Evolutionary conservation across 768 basidiomycete species (phyloP).

Genomic region (Rhizopogon vinicolor): DNA sequence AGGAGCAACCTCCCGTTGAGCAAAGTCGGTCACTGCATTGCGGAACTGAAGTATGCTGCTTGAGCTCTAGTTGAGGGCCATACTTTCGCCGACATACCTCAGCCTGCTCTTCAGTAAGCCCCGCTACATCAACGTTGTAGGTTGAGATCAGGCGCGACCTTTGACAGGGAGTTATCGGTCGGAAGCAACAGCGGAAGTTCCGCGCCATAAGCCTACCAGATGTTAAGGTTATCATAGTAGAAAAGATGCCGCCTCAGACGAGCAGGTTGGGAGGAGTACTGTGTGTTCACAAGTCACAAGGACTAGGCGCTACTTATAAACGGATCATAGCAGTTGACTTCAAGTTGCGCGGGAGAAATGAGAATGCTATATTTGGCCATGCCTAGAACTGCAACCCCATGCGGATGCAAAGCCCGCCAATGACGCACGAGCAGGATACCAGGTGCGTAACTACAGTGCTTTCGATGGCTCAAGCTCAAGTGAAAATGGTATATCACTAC

Average conservation of each 20-base stretch:
- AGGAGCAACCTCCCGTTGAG: conserved; percentile 80
- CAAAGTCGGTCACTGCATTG: conserved; percentile 73
- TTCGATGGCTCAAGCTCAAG: too few species aligned
- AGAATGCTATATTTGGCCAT: too few species aligned
- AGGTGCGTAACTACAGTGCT: too few species aligned
- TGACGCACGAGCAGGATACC: too few species aligned
- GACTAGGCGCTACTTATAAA: too few species aligned
- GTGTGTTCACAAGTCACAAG: too few species aligned
- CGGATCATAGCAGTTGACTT: neutral
- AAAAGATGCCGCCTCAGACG: neutral
- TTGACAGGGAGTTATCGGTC: neutral
- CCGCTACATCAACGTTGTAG: conserved; percentile 71
- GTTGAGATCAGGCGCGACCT: conserved; percentile 39
- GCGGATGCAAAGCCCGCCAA: too few species aligned
- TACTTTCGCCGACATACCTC: conserved; percentile 47
- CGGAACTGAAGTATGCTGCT: conserved; percentile 54
- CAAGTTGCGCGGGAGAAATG: too few species aligned
- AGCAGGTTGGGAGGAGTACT: neutral
- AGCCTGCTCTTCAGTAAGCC: conserved; percentile 72
- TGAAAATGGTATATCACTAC: too few species aligned
- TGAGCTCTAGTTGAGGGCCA: neutral
- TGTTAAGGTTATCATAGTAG: neutral
- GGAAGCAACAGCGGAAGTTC: neutral
- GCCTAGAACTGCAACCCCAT: too few species aligned
- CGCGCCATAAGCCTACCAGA: neutral